Conservation (phyloP, 805 yeast genomes). For the Wickerhamomyces kurtzmanii region DNA sequence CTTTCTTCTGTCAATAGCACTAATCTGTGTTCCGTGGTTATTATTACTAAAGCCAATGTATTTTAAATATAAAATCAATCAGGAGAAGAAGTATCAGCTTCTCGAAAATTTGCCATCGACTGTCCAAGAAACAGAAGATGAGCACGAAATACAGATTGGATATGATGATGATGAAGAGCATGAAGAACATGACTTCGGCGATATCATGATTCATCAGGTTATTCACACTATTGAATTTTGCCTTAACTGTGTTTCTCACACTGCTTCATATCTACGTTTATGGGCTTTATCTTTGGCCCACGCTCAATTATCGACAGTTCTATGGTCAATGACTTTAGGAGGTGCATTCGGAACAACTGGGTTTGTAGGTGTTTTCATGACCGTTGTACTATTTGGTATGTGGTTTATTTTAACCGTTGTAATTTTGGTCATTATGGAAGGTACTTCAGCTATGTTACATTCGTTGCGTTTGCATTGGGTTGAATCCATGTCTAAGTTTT, state of each 20-base stretch:
- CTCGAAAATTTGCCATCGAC: constrained; percentile 10
- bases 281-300: constrained; percentile 79
- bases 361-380: constrained; percentile 41
- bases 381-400: constrained; percentile 56
- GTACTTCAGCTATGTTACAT: constrained; percentile 79
- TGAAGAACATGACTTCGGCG: constrained; percentile 44
- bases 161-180: constrained; percentile 31
- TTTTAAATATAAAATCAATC: constrained; percentile 26
- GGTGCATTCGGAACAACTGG: constrained; percentile 53
- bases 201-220: constrained; percentile 68
- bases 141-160: constrained; percentile 1
- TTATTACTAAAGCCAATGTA: constrained; percentile 55
- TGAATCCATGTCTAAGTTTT: constrained; percentile 72
- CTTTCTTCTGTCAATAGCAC: constrained; percentile 44
- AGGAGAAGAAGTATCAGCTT: constrained; percentile 19
- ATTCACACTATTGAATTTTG: constrained; percentile 77
- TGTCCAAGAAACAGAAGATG: constrained; percentile 8
- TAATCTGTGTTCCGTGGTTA: constrained; percentile 69
- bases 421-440: constrained; percentile 70
- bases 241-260: constrained; percentile 69
- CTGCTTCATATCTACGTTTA: constrained; percentile 67
- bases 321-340: constrained; percentile 69
- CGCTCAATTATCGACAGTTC: constrained; percentile 65
- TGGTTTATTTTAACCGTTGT: constrained; percentile 67
- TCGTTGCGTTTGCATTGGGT: constrained; percentile 75